Percentiles rank a stretch among this genome's conserved stretches.
Evolutionary conservation across 768 basidiomycete genomes (phyloP).

Genomic region (Holtermannia corniformis): DNA sequence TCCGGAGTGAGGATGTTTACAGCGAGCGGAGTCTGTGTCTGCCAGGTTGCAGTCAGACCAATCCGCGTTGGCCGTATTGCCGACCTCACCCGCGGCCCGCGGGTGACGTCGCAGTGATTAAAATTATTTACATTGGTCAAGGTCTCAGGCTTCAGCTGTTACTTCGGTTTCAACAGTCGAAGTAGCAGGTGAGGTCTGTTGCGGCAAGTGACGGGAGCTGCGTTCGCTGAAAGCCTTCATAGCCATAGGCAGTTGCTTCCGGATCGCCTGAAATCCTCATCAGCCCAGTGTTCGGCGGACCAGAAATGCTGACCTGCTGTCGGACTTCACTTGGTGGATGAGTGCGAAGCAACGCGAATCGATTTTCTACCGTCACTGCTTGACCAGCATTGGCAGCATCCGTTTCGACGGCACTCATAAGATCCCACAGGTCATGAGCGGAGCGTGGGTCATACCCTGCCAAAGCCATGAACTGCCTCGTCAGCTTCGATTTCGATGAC

Average conservation of each 20-base stretch:
- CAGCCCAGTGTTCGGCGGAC: not conserved
- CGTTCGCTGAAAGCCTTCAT: not conserved
- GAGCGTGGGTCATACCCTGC: conserved; percentile 46
- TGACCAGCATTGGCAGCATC: conserved; percentile 38
- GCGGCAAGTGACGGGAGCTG: not conserved
- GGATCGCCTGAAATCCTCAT: not conserved
- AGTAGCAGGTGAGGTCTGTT: no score
- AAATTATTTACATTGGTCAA: no score
- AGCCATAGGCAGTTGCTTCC: not conserved
- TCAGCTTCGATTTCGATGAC: not conserved
- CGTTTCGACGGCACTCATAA: conserved; percentile 44
- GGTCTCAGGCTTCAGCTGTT: no score
- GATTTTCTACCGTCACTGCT: conserved; percentile 34
- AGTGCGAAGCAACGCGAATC: conserved; percentile 42
- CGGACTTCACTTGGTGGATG: conserved; percentile 45
- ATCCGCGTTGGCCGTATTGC: no score
- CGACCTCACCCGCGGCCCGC: no score
- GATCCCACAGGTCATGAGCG: conserved; percentile 44
- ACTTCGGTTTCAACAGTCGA: no score
- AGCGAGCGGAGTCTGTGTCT: no score
- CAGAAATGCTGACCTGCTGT: conserved; percentile 23
- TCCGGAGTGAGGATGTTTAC: no score
- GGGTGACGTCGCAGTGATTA: no score
- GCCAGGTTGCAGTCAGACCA: no score
- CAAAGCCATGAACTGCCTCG: conserved; percentile 43